Conservation (phyloP, 805 yeast species). For the Saccharomycopsis fibuligera region DNA sequence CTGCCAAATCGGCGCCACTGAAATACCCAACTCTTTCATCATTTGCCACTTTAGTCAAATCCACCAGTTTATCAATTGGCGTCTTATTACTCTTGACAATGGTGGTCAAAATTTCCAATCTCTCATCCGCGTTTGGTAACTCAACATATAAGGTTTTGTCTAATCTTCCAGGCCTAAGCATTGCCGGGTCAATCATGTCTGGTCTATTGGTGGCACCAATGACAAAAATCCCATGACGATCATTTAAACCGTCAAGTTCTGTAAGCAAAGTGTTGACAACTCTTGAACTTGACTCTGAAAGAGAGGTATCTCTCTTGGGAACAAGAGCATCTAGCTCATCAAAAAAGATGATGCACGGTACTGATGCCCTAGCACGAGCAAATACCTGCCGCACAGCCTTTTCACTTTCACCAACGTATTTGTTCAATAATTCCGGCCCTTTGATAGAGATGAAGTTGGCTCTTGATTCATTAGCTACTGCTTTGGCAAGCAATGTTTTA, state of each 20-base stretch:
- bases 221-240: constrained; percentile 87
- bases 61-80: constrained; percentile 61
- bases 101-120: constrained; percentile 76
- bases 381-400: constrained; percentile 91
- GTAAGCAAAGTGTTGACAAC: constrained; percentile 93
- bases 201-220: constrained; percentile 97
- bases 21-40: constrained; percentile 83
- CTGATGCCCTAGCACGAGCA: constrained; percentile 83
- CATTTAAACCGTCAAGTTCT: constrained; percentile 91
- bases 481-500: constrained; percentile 91
- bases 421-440: constrained; percentile 92
- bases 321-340: constrained; percentile 96
- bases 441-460: constrained; percentile 94
- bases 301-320: constrained; percentile 83
- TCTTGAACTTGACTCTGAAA: constrained; percentile 84
- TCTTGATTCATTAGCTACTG: constrained; percentile 94
- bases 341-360: constrained; percentile 91
- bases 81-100: constrained; percentile 66
- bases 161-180: constrained; percentile 93
- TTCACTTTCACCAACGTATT: constrained; percentile 95
- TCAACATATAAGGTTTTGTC: constrained; percentile 91
- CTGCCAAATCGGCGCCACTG: constrained; percentile 94
- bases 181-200: constrained; percentile 97
- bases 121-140: constrained; percentile 71
- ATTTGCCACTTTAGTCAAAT: constrained; percentile 54